Percentiles rank a stretch among this genome's conserved stretches.
Evolutionary conservation across 192 early-diverging fungal species (phyloP).

Genomic region (Coemansia sp.): DNA sequence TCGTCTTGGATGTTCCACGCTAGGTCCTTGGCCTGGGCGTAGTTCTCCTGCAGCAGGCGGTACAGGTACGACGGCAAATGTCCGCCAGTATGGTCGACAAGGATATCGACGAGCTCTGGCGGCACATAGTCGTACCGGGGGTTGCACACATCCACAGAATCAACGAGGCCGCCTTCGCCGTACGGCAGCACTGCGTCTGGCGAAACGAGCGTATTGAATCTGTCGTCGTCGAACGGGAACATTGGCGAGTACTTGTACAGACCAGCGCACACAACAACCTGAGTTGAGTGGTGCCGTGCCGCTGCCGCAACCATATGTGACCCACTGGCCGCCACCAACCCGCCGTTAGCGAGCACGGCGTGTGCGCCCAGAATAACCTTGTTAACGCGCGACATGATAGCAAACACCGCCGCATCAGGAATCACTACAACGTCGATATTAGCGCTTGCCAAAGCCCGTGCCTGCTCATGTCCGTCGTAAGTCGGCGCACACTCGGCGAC

Average conservation of each 20-base stretch:
- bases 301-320: slow-evolving; percentile 82
- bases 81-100: slow-evolving; percentile 85
- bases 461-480: slow-evolving; percentile 88
- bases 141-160: slow-evolving; percentile 78
- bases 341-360: slow-evolving; percentile 93
- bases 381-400: slow-evolving; percentile 96
- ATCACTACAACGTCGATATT: slow-evolving; percentile 93
- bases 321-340: slow-evolving; percentile 80
- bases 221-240: slow-evolving; percentile 88
- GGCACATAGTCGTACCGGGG: slow-evolving; percentile 91
- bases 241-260: slow-evolving; percentile 85
- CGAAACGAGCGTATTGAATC: slow-evolving; percentile 72
- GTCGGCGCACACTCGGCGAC: slow-evolving; percentile 90
- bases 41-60: slow-evolving; percentile 69
- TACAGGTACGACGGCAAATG: slow-evolving; percentile 80
- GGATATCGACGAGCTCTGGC: slow-evolving; percentile 86
- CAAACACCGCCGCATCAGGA: slow-evolving; percentile 91
- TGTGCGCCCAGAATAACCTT: slow-evolving; percentile 94
- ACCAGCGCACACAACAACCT: slow-evolving; percentile 89
- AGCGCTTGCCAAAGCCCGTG: slow-evolving; percentile 63
- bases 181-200: slow-evolving; percentile 84
- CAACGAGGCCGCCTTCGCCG: slow-evolving; percentile 76
- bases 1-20: slow-evolving; percentile 41
- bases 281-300: slow-evolving; percentile 90
- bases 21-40: slow-evolving; percentile 47